Evolutionary conservation across 305 asterid genomes (phyloP).

Genomic region (Caryopteris hybrid): DNA sequence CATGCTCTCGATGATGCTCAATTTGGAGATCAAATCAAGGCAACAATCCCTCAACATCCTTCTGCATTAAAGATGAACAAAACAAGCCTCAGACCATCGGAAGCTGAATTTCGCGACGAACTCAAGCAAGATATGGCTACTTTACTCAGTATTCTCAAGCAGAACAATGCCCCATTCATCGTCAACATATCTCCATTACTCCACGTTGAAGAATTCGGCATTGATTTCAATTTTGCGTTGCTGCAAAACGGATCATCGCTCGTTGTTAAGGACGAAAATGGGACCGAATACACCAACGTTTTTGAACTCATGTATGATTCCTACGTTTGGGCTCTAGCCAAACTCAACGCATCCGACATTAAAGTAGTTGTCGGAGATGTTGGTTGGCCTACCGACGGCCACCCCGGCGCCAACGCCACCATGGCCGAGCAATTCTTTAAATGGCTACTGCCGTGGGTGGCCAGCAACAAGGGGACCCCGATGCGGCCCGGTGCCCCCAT

Average conservation of each 20-base stretch:
- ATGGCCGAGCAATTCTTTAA: constrained; percentile 34
- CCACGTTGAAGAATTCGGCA: not conserved
- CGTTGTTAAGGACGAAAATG: constrained; percentile 18
- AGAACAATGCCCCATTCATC: not conserved
- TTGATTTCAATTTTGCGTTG: constrained; percentile 18
- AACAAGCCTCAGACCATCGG: not conserved
- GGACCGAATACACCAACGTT: constrained; percentile 27
- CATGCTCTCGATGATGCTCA: not conserved
- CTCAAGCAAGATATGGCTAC: not conserved
- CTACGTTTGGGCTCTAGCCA: constrained; percentile 29
- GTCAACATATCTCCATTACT: not conserved
- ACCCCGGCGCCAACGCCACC: constrained; percentile 5
- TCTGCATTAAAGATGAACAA: not conserved
- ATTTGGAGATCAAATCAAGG: not conserved
- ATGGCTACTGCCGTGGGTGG: constrained; percentile 19
- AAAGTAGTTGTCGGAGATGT: constrained; percentile 19
- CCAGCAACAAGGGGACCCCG: constrained; percentile 43
- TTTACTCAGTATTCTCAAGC: not conserved
- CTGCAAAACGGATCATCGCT: not conserved
- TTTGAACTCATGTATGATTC: constrained; percentile 28
- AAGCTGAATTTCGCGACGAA: not conserved
- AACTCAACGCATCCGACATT: constrained; percentile 16
- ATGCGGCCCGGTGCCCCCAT: constrained; percentile 35
- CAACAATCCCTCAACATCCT: not conserved
- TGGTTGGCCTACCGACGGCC: constrained; percentile 62